Evolutionary conservation across 139 green algal genomes (phyloP).

Genomic region (Micromonas pusilla): DNA sequence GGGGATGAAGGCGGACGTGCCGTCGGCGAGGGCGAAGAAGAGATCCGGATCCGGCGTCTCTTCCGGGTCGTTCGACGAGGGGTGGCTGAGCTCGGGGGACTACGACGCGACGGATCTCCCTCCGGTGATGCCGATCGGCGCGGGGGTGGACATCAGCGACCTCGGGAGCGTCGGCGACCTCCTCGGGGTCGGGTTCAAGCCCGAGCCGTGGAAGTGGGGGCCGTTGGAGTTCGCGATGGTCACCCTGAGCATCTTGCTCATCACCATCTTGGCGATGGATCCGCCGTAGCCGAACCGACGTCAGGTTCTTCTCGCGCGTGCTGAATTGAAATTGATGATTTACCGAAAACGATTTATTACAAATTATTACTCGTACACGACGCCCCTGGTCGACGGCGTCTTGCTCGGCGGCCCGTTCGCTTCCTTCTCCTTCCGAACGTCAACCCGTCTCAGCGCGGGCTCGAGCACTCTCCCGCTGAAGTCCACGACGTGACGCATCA

Average conservation of each 20-base stretch:
- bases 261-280: neutral
- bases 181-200: neutral
- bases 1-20: neutral
- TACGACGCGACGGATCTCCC: neutral
- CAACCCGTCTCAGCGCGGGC: neutral
- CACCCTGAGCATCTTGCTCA: neutral
- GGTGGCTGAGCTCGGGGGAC: neutral
- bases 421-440: neutral
- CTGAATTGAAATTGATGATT: neutral
- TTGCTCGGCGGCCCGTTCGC: no score
- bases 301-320: neutral
- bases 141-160: neutral
- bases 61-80: neutral
- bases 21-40: neutral
- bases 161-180: neutral
- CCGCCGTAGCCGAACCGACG: neutral
- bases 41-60: no score
- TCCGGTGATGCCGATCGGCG: neutral
- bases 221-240: neutral
- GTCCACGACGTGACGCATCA: neutral
- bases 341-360: no score
- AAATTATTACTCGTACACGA: no score
- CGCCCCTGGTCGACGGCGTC: no score
- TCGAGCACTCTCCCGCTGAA: neutral
- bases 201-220: neutral